Evolutionary conservation across 202 grass and related monocot genomes (phyloP), one percentile per base, ranked within the genome.

Genomic region (Brachypodium distachyon): DNA sequence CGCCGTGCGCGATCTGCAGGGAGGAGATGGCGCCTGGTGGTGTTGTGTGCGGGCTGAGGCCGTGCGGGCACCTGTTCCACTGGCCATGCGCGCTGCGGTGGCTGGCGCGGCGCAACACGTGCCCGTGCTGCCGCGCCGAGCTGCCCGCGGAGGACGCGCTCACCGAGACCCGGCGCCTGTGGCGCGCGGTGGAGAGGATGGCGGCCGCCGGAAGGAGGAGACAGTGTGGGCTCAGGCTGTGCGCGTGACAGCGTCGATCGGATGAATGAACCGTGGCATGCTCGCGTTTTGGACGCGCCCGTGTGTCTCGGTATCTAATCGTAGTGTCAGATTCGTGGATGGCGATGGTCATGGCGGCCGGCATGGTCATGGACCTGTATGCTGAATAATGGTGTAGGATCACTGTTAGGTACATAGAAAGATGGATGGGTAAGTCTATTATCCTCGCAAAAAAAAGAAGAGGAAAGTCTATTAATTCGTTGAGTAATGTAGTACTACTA

Each of bases 91-190:
- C 85, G 52, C 71, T 90, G 68, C 74, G 67, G 64, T 95, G 95
- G 95, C 72, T 98, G 19, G 72, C 68, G 11, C 72, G 85, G 74
- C 83, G 90, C n/a, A 92, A 98, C 89, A 98, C 89, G 9, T 98
- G 95, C 82, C 95, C 95, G 4, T 98, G 89, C 81, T 98, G 95
- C 84, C 86, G 95, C 52, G 88, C 82, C 43, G 91, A 98, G 85
- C 76, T 98, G 27, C 95, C 91, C 13, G 77, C 89, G 1, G 77
- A 88, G 70, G 85, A 98, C 53, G 80, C 87, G 44, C 39, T 84
- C 9, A 64, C 48, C 1, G 95, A 98, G 80, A 88, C 93, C 53
- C 80, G 89, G n/a, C 73, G 95, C 5, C 61, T 98, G 31, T 98
- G 95, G 95, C 87, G 87, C 25, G 76, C 67, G 1, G 66, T 92